These are phyloP conservation scores for Penicillium brasilianum DNA, from an alignment of 2,329 filamentous ascomycete genomes.

Conservation along the genomic window DNA sequence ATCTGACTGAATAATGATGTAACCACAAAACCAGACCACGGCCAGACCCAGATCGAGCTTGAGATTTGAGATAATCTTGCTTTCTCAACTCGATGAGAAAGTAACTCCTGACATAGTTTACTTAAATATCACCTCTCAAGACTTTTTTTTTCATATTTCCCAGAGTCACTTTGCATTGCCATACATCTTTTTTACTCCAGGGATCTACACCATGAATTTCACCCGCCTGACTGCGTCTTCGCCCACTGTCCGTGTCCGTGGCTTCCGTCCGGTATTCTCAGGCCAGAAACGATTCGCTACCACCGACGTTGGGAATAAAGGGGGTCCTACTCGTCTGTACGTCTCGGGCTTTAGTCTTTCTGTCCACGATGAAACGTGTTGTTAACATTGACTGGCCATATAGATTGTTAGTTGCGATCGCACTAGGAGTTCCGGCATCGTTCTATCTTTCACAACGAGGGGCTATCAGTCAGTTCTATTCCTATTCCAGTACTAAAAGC, in stretches of 20 bases:
- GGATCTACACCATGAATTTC: not conserved
- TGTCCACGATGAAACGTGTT: not conserved
- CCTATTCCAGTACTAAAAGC: no score
- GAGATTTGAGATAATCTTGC: not conserved
- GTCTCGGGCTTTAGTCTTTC: not conserved
- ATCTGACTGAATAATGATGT: slow-evolving; percentile 1
- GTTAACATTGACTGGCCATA: not conserved
- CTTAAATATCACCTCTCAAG: not conserved
- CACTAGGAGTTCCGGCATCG: not conserved
- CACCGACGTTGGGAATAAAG: not conserved
- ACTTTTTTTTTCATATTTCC: not conserved
- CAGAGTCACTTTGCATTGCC: no score
- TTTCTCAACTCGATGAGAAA: no score
- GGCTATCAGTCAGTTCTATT: not conserved
- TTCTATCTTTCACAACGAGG: not conserved
- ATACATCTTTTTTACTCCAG: no score
- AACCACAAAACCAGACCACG: not conserved
- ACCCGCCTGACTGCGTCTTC: not conserved
- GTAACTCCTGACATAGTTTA: not conserved
- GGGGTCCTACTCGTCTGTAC: not conserved
- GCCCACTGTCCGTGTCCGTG: not conserved
- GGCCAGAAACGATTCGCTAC: slow-evolving; percentile 1
- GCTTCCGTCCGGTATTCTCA: not conserved
- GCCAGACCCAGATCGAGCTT: not conserved
- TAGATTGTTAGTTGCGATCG: not conserved